phyloP scores from a whole-genome alignment of 1,284 basidiomycete genomes.

The Dichomitus squalens region DNA sequence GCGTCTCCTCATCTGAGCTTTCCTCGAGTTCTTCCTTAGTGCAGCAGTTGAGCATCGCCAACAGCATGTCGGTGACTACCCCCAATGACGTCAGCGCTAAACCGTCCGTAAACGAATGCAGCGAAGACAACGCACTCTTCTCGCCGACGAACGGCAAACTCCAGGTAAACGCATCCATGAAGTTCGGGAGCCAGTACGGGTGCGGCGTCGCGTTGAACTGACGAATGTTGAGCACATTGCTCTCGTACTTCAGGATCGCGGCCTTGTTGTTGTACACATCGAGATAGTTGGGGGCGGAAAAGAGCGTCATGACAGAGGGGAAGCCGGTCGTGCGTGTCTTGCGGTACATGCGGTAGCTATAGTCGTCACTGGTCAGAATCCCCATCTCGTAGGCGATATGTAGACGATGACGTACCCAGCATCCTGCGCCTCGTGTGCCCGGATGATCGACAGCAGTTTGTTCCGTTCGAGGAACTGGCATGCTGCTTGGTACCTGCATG shows the following conservation, averaged over 20 bases:
- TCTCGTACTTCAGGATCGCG: slow-evolving; percentile 95
- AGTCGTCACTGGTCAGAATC: not conserved
- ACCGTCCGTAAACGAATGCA: slow-evolving; percentile 2
- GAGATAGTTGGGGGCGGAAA: slow-evolving; percentile 94
- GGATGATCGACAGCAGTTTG: slow-evolving; percentile 92
- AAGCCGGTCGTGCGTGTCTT: slow-evolving; percentile 93
- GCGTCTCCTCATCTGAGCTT: slow-evolving; percentile 66
- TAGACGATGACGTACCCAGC: slow-evolving; percentile 59
- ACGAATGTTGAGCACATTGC: slow-evolving; percentile 94
- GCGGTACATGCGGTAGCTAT: slow-evolving; percentile 93
- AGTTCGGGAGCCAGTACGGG: slow-evolving; percentile 96
- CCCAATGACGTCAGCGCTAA: not conserved
- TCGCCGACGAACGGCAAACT: slow-evolving; percentile 98
- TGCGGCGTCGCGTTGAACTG: slow-evolving; percentile 97
- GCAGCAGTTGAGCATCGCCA: slow-evolving; percentile 92
- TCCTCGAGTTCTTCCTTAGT: slow-evolving; percentile 95
- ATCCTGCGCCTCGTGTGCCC: slow-evolving; percentile 95
- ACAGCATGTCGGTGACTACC: slow-evolving; percentile 93
- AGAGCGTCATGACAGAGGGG: slow-evolving; percentile 97
- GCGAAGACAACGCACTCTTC: slow-evolving; percentile 72
- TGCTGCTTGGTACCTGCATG: slow-evolving; percentile 82
- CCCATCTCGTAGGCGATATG: not conserved
- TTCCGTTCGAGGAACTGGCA: slow-evolving; percentile 95
- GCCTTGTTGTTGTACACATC: slow-evolving; percentile 98
- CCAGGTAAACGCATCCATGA: slow-evolving; percentile 99